Conservation (phyloP, 2,329 filamentous ascomycete genomes). For the Metarhizium humberi region DNA sequence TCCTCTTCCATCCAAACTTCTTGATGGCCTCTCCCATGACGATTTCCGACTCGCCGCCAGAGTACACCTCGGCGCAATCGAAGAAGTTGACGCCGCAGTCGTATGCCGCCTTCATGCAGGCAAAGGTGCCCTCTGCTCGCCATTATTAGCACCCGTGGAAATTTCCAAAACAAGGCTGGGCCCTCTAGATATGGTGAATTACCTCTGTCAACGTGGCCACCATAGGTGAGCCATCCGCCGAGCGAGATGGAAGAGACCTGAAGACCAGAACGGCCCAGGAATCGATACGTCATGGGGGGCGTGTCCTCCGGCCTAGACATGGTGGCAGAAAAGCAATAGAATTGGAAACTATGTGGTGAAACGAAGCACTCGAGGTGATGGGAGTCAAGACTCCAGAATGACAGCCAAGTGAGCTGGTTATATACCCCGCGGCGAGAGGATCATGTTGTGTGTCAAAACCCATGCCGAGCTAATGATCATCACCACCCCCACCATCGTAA, state of each 20-base stretch:
- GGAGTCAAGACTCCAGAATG: no score
- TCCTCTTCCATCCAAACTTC: slow-evolving; percentile 51
- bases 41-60: slow-evolving; percentile 51
- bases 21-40: slow-evolving; percentile 53
- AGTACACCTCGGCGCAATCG: slow-evolving; percentile 49
- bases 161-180: background rate
- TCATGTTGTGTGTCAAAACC: no score
- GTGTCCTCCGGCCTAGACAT: slow-evolving; percentile 33
- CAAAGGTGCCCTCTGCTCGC: slow-evolving; percentile 33
- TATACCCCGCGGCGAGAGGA: no score
- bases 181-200: slow-evolving; percentile 6
- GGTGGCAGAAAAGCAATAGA: slow-evolving; percentile 4
- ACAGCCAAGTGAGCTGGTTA: no score
- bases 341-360: background rate
- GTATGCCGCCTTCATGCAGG: slow-evolving; percentile 53
- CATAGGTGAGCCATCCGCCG: slow-evolving; percentile 66
- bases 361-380: background rate
- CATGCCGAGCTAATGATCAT: no score
- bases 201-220: slow-evolving; percentile 62
- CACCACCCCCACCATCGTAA: no score
- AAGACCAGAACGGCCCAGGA: slow-evolving; percentile 61
- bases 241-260: slow-evolving; percentile 67
- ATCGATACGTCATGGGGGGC: slow-evolving; percentile 59
- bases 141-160: background rate
- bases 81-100: slow-evolving; percentile 55